A percentile compares a stretch with the other conserved stretches of the same genome.
phyloP scores from a whole-genome alignment of 2,329 filamentous ascomycete species.

The Ilyonectria mors-panacis region DNA sequence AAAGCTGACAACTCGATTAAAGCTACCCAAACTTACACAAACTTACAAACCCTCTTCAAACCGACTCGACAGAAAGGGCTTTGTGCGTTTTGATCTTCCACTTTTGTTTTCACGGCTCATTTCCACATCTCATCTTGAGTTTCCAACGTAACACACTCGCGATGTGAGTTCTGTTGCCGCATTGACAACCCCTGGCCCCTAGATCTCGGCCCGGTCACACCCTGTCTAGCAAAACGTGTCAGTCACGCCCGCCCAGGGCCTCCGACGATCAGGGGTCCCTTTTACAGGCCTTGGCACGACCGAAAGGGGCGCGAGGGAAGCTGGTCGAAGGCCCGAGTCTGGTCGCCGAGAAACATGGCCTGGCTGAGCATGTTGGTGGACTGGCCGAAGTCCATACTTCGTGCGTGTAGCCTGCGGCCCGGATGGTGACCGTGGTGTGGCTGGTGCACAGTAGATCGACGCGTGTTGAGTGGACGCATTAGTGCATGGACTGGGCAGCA shows the following conservation, averaged over 20 bases:
- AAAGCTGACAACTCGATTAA: background rate
- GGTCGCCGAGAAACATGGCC: conserved; percentile 16
- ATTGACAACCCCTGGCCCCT: conserved; percentile 37
- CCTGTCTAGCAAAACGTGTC: conserved; percentile 39
- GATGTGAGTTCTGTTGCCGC: conserved; percentile 37
- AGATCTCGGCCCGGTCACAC: conserved; percentile 41
- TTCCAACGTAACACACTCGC: background rate
- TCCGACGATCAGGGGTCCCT: conserved; percentile 32
- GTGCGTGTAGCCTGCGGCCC: background rate
- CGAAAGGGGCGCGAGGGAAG: conserved; percentile 19
- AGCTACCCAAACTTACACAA: background rate
- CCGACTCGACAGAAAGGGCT: background rate
- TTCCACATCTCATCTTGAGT: conserved; percentile 1
- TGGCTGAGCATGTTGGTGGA: background rate
- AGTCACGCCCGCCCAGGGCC: conserved; percentile 31
- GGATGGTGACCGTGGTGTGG: conserved; percentile 18
- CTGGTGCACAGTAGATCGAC: conserved; percentile 24
- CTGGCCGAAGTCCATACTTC: background rate
- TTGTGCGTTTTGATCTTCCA: background rate
- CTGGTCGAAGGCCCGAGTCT: conserved; percentile 2
- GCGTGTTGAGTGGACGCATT: conserved; percentile 48
- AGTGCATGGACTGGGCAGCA: conserved; percentile 40
- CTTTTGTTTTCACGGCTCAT: conserved; percentile 2
- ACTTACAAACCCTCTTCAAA: background rate
- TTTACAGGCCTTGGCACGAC: conserved; percentile 18